Conservation (phyloP, 768 basidiomycete species). For the Kwoniella dejecticola region DNA sequence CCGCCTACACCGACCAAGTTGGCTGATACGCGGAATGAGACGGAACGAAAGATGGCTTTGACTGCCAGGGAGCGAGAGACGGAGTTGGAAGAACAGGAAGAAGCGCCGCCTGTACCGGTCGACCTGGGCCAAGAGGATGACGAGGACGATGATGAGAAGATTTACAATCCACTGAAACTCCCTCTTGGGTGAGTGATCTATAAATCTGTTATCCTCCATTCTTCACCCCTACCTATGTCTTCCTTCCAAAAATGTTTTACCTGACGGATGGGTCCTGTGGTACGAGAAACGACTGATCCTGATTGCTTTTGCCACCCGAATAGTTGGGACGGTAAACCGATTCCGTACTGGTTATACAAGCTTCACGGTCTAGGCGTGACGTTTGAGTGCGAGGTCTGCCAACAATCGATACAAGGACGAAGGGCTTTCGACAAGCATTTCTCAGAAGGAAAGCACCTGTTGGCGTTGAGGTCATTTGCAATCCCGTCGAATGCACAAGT, state of each 20-base stretch:
- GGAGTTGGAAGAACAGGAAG: conserved; percentile 84
- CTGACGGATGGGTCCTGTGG: too few relatives aligned
- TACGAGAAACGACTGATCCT: too few relatives aligned
- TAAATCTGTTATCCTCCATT: too few relatives aligned
- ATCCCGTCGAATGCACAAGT: conserved; percentile 82
- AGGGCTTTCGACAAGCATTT: conserved; percentile 51
- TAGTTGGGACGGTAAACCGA: conserved; percentile 94
- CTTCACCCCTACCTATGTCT: background rate
- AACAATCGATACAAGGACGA: conserved; percentile 24
- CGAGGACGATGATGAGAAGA: conserved; percentile 91
- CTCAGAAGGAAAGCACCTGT: conserved; percentile 92
- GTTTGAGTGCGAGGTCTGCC: conserved; percentile 90
- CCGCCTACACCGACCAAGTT: conserved; percentile 66
- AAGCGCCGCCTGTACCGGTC: conserved; percentile 53
- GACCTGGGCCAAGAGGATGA: conserved; percentile 49
- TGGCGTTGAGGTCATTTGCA: conserved; percentile 96
- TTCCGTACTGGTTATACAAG: conserved; percentile 81
- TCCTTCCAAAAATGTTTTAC: too few relatives aligned
- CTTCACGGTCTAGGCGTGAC: conserved; percentile 97
- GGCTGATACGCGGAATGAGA: conserved; percentile 90
- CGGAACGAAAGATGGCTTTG: conserved; percentile 92
- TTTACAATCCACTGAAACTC: conserved; percentile 96
- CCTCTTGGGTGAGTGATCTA: conserved; percentile 58
- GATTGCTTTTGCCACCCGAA: too few relatives aligned
- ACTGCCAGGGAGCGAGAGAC: conserved; percentile 85